A percentile compares a stretch with the other conserved stretches of the same genome.
Evolutionary conservation across 345 rosid species (phyloP).

Genomic region (Pelargonium nanum): DNA sequence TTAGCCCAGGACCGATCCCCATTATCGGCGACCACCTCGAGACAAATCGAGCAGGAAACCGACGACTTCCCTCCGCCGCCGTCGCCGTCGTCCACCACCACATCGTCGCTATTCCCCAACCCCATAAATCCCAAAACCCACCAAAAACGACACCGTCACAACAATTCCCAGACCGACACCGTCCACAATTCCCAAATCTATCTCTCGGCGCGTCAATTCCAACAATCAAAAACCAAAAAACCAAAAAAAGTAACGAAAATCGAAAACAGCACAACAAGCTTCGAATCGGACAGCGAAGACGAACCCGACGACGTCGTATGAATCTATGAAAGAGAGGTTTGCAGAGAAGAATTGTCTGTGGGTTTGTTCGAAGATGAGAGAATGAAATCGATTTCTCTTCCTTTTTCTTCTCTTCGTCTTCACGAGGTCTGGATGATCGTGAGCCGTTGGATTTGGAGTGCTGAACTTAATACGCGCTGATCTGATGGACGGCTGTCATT

Average conservation of each 20-base stretch:
- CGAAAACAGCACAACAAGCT: too few species aligned
- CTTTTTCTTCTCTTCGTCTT: not conserved
- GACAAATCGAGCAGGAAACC: constrained; percentile 93
- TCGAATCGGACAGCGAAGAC: not conserved
- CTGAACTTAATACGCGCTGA: not conserved
- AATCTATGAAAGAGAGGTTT: not conserved
- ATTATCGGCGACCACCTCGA: constrained; percentile 59
- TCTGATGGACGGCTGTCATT: not conserved
- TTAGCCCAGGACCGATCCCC: constrained; percentile 97
- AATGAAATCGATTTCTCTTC: not conserved
- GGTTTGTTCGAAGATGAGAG: too few species aligned
- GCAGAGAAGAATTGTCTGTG: not conserved
- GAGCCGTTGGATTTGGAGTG: not conserved
- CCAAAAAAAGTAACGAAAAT: not conserved
- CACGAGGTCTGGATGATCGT: not conserved
- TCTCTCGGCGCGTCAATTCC: not conserved
- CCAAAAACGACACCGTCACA: too few species aligned
- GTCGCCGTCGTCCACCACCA: constrained; percentile 33
- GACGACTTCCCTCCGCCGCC: constrained; percentile 33
- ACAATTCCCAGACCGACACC: not conserved
- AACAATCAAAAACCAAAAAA: not conserved
- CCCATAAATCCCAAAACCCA: constrained; percentile 39
- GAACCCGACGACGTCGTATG: not conserved
- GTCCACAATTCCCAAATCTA: not conserved
- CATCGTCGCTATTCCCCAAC: constrained; percentile 48